Conservation (phyloP, 2,329 filamentous ascomycete genomes). For the Penicillium crustosum region DNA sequence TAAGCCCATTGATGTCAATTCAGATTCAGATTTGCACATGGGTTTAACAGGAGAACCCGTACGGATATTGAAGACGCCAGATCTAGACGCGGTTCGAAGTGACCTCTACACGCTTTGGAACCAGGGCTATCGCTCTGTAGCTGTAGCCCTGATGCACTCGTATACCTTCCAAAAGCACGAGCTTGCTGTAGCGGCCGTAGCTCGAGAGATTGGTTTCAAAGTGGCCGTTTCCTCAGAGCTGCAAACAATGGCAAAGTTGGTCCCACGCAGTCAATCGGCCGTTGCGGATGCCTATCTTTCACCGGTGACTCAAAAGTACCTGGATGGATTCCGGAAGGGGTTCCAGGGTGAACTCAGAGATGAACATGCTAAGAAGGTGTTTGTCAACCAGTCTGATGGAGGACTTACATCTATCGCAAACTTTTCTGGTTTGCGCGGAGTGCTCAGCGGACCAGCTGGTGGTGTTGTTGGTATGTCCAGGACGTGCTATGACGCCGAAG, state of each 20-base stretch:
- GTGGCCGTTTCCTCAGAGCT: conserved; percentile 68
- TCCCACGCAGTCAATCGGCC: conserved; percentile 69
- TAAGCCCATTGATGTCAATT: conserved; percentile 2
- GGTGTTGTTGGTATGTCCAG: conserved; percentile 90
- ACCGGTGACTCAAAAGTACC: conserved; percentile 71
- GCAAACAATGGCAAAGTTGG: conserved; percentile 78
- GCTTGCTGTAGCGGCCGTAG: conserved; percentile 3
- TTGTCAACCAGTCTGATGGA: conserved; percentile 81
- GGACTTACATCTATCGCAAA: conserved; percentile 45
- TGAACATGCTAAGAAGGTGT: not conserved
- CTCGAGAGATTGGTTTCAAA: conserved; percentile 59
- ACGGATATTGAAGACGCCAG: conserved; percentile 61
- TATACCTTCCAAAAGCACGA: conserved; percentile 87
- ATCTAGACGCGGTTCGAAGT: conserved; percentile 51
- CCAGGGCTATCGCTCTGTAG: conserved; percentile 70
- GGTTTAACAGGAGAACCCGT: conserved; percentile 56
- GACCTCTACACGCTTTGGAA: conserved; percentile 60
- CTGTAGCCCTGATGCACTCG: conserved; percentile 82
- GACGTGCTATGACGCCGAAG: conserved; percentile 80
- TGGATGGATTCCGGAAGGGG: conserved; percentile 53
- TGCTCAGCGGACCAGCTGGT: conserved; percentile 83
- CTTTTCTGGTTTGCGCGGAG: conserved; percentile 65
- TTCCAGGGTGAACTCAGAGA: conserved; percentile 70
- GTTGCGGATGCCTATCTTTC: conserved; percentile 72
- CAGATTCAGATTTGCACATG: conserved; percentile 55